Percentiles rank a stretch among this genome's conserved stretches.
Evolutionary conservation across 202 grass and related monocot genomes (phyloP).

Genomic region (Schoenoplectus triqueter): DNA sequence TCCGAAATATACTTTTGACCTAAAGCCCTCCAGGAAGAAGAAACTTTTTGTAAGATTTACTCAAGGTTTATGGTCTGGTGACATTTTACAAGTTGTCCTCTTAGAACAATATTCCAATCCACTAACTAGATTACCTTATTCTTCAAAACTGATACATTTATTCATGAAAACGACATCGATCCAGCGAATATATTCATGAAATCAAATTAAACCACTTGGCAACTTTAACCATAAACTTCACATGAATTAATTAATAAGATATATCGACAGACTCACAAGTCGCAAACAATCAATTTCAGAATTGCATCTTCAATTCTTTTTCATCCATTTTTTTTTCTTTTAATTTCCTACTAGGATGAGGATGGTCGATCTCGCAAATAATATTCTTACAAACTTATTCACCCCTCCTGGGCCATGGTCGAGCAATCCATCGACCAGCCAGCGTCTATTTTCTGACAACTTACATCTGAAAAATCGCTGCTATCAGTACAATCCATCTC

Average conservation of each 20-base stretch:
- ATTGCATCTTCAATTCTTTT: constrained; percentile 15
- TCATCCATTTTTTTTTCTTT: background rate
- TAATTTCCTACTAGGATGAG: background rate
- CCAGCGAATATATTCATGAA: background rate
- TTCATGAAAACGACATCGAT: background rate
- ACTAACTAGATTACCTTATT: background rate
- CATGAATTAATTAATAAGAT: background rate
- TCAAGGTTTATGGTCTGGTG: too few species aligned
- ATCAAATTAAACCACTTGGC: background rate
- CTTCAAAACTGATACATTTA: constrained; percentile 2
- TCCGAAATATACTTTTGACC: background rate
- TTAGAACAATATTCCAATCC: background rate
- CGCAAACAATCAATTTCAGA: background rate
- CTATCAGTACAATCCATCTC: constrained; percentile 39
- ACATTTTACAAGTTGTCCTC: constrained; percentile 18
- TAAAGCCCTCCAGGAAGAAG: too few species aligned
- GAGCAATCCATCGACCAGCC: background rate
- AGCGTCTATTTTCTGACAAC: constrained; percentile 25
- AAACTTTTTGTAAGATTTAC: too few species aligned
- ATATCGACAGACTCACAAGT: background rate
- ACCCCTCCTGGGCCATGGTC: background rate
- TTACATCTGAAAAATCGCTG: constrained; percentile 33
- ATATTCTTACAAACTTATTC: background rate
- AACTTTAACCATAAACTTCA: constrained; percentile 3
- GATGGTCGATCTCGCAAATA: background rate